Percentiles rank a stretch among this genome's conserved stretches.
phyloP scores from a whole-genome alignment of 352 stramenopile genomes.

The Phytophthora europaea region DNA sequence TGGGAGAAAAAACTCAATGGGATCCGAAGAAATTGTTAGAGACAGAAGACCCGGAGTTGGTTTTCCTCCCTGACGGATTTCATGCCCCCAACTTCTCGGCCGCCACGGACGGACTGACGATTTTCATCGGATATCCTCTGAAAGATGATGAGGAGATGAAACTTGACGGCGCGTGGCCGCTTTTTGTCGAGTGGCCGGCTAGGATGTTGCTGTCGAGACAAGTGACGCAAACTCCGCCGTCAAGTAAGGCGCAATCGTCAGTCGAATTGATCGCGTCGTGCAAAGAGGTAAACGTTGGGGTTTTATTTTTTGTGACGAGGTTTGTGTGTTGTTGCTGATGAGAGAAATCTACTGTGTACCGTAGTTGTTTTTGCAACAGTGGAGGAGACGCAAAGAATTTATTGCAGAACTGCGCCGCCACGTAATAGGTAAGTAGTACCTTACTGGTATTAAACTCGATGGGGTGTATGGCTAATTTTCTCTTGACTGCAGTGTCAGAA shows the following conservation, averaged over 20 bases:
- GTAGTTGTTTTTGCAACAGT: slow-evolving; percentile 55
- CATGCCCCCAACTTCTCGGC: slow-evolving; percentile 33
- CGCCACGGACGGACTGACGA: slow-evolving; percentile 18
- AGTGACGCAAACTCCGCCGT: slow-evolving; percentile 40
- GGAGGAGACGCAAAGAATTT: slow-evolving; percentile 51
- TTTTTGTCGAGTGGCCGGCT: slow-evolving; percentile 45
- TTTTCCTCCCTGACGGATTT: slow-evolving; percentile 43
- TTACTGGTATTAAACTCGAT: not conserved
- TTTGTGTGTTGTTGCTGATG: not conserved
- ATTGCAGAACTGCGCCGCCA: slow-evolving; percentile 39
- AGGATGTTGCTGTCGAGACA: slow-evolving; percentile 49
- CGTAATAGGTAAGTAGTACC: slow-evolving; percentile 44
- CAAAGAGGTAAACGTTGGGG: slow-evolving; percentile 37
- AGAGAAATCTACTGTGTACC: slow-evolving; percentile 12
- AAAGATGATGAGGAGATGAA: slow-evolving; percentile 10
- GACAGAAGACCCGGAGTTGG: slow-evolving; percentile 17
- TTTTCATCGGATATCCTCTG: slow-evolving; percentile 41
- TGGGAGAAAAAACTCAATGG: slow-evolving; percentile 35
- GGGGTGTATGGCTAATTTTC: slow-evolving; percentile 3
- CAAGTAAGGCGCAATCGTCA: slow-evolving; percentile 42
- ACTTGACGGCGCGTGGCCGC: slow-evolving; percentile 21
- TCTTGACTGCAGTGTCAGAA: slow-evolving; percentile 47
- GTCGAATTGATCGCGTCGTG: slow-evolving; percentile 49
- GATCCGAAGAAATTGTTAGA: slow-evolving; percentile 19
- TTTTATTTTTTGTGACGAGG: not conserved